Evolutionary conservation across 768 basidiomycete genomes (phyloP), one percentile per base, ranked within the genome.

Genomic region (Rhodosporidiobolus sp.): DNA sequence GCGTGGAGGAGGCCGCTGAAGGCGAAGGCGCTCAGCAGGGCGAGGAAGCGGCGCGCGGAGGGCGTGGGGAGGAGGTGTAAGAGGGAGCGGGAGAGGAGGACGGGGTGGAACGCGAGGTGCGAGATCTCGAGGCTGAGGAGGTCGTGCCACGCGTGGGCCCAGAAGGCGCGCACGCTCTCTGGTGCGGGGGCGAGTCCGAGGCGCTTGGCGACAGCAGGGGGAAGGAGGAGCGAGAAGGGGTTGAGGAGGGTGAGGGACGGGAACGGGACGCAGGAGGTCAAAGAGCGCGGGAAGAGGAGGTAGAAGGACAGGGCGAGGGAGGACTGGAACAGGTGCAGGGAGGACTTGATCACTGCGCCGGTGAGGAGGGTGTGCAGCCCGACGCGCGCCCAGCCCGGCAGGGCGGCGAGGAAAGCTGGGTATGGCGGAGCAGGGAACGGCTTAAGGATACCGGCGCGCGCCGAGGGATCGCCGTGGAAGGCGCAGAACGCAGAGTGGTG

Each of bases 81-180:
- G 53, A 60, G 17, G 53, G 46, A 46, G 60, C 50, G 38, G 34
- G 32, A 53, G 38, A 43, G 30, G 12, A 62, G 54, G 24, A 55
- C 5, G 22, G 26, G 52, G 35, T n/a, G 9, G 59, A 48, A 45
- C 30, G 35, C 10, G 50, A 46, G 7, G 60, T 62, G 38, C 52
- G 61, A 38, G 45, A 62, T 45, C 60, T 62, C 67, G 60, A 62
- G 35, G 7, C 34, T 38, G 34, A 57, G 56, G 34, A 57, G 24
- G 35, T 57, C 56, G 56, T 57, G 56, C 56, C 56, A 57, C 2
- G 35, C 56, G 11, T 24, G 10, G 11, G 20, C 2, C 56, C 56
- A 57, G 56, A 57, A 57, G 38, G 24, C 34, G 5, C 56, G 34
- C 35, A 43, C 56, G 56, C 55, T 56, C 34, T 56, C 32, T 14